Conservation (phyloP, 208 protist genomes). For the Crithidia sp. region DNA sequence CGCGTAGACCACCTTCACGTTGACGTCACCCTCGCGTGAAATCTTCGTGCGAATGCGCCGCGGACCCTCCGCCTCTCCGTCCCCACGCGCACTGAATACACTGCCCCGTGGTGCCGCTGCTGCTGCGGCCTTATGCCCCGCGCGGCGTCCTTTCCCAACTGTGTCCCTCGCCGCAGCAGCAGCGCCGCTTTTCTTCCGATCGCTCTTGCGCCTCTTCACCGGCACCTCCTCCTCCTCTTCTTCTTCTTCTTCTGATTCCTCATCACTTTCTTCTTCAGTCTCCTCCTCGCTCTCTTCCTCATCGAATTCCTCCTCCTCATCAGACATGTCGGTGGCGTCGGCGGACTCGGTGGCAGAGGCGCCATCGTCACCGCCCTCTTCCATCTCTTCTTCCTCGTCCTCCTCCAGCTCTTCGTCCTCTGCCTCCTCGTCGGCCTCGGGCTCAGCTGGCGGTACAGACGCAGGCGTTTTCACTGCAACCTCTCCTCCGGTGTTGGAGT, state of each 20-base stretch:
- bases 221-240: conserved; percentile 7
- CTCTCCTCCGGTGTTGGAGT: too few species aligned
- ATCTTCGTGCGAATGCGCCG: conserved; percentile 65
- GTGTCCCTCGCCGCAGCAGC: conserved; percentile 12
- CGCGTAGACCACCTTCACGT: conserved; percentile 76
- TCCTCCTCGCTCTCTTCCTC: conserved; percentile 39
- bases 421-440: background rate
- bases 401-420: background rate
- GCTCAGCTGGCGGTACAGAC: too few species aligned
- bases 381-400: conserved; percentile 5
- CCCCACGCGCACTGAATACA: background rate
- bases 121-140: background rate
- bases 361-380: background rate
- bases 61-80: conserved; percentile 1
- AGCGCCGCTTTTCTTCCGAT: background rate
- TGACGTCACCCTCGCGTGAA: conserved; percentile 75
- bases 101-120: conserved; percentile 1
- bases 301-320: conserved; percentile 17
- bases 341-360: conserved; percentile 24
- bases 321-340: conserved; percentile 15
- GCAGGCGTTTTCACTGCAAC: too few species aligned
- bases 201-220: conserved; percentile 2
- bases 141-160: background rate
- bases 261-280: conserved; percentile 23
- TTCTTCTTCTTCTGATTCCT: conserved; percentile 23